These are phyloP conservation scores for Triticum monococcum DNA, from an alignment of 176 grass and related monocot species.

Conservation along the genomic window DNA sequence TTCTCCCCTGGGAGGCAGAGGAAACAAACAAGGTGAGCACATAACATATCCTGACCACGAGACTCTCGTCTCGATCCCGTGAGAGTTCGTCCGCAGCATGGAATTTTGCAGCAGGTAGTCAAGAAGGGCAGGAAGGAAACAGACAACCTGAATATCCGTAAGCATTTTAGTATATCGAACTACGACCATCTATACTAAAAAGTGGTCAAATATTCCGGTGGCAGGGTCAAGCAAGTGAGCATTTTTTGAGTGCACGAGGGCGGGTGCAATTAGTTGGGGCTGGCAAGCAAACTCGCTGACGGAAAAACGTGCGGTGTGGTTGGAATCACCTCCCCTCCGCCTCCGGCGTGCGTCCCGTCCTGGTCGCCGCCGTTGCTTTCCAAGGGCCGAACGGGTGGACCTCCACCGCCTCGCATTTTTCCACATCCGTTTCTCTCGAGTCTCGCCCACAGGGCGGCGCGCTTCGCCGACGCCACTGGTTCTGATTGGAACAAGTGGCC, in stretches of 20 bases:
- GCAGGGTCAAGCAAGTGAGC: background rate
- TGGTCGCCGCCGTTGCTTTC: constrained; percentile 28
- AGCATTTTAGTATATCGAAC: no score
- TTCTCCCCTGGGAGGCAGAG: no score
- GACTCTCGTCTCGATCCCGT: no score
- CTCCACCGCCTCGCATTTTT: background rate
- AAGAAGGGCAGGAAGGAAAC: no score
- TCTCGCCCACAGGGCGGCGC: background rate
- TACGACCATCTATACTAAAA: no score
- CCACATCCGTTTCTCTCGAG: background rate
- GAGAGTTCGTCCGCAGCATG: no score
- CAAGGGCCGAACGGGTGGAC: background rate
- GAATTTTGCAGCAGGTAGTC: no score
- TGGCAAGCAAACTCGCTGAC: background rate
- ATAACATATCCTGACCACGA: no score
- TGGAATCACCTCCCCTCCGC: background rate
- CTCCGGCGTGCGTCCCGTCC: constrained; percentile 5
- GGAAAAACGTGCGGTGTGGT: constrained; percentile 21
- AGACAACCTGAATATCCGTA: no score
- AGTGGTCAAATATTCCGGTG: background rate
- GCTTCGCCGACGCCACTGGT: background rate
- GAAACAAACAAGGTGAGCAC: no score
- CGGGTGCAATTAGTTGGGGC: background rate
- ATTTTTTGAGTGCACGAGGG: background rate
- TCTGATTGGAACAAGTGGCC: background rate